Percentiles rank a stretch among this genome's conserved stretches.
These are phyloP conservation scores for Corynespora cassiicola DNA, from an alignment of 2,329 filamentous ascomycete species.

Conservation along the genomic window DNA sequence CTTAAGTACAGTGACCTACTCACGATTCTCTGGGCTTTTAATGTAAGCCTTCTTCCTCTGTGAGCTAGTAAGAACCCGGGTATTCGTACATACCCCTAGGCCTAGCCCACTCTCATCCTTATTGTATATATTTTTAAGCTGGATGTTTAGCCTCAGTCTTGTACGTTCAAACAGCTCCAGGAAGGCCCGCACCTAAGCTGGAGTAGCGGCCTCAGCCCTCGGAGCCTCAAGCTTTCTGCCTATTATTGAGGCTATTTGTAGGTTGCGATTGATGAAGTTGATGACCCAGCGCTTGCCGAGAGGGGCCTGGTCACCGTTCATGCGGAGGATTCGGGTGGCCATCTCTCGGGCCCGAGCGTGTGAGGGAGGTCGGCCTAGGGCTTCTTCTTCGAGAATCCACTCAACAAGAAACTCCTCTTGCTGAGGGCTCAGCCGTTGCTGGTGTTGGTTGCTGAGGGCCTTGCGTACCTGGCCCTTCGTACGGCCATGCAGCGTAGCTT, in stretches of 20 bases:
- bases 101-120: constrained; percentile 15
- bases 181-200: constrained; percentile 14
- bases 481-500: constrained; percentile 8
- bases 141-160: constrained; percentile 12
- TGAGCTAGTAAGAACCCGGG: constrained; percentile 10
- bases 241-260: constrained; percentile 17
- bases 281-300: constrained; percentile 16
- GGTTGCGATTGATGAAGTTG: constrained; percentile 19
- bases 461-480: constrained; percentile 5
- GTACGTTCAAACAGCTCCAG: constrained; percentile 17
- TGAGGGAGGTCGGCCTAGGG: constrained; percentile 13
- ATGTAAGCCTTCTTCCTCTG: constrained; percentile 21
- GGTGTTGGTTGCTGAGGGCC: constrained; percentile 12
- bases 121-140: constrained; percentile 17
- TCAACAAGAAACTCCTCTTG: constrained; percentile 21
- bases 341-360: constrained; percentile 18
- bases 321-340: constrained; percentile 15
- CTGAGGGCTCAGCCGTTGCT: constrained; percentile 20
- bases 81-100: constrained; percentile 18
- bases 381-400: constrained; percentile 23
- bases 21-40: constrained; percentile 20
- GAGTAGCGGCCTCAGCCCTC: constrained; percentile 11
- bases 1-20: constrained; percentile 25
- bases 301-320: constrained; percentile 15
- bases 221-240: constrained; percentile 12